Percentiles rank a stretch among this genome's conserved stretches.
phyloP scores from a whole-genome alignment of 169 alveolate genomes.

The Toxoplasma gondii region DNA sequence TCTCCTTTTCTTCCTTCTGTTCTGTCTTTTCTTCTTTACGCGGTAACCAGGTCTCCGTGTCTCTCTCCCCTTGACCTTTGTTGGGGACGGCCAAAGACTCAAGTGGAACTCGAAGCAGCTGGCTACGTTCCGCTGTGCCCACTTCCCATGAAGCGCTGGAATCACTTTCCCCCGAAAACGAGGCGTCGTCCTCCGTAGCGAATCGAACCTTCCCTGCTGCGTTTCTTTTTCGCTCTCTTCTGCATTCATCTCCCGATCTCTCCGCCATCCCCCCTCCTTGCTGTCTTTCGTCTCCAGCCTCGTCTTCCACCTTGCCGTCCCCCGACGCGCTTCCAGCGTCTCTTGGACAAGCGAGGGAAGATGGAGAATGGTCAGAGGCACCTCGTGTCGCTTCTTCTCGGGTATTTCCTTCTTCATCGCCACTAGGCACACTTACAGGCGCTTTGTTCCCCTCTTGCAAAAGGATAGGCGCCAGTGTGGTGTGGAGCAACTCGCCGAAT shows the following conservation, averaged over 20 bases:
- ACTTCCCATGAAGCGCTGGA: neutral
- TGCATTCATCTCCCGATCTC: too few species aligned
- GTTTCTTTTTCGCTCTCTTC: neutral
- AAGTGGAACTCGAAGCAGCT: neutral
- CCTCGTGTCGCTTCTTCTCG: neutral
- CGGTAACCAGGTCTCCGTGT: too few species aligned
- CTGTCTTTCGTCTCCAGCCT: neutral
- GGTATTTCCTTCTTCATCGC: neutral
- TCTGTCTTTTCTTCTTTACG: too few species aligned
- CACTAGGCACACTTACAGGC: neutral
- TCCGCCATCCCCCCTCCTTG: neutral
- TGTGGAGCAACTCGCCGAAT: conserved; percentile 4
- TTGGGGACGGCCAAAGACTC: neutral
- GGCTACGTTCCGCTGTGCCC: neutral
- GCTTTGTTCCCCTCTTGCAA: neutral
- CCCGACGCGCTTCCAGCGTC: neutral
- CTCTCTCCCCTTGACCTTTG: too few species aligned
- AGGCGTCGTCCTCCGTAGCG: neutral
- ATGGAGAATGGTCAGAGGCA: neutral
- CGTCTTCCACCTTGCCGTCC: neutral
- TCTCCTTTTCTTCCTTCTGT: too few species aligned
- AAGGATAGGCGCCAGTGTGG: neutral
- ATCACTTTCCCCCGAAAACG: neutral
- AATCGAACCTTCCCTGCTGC: neutral
- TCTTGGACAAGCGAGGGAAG: neutral